Evolutionary conservation across 2,329 filamentous ascomycete genomes (phyloP).

Genomic region (Ophiocordyceps camponoti-saundersi): DNA sequence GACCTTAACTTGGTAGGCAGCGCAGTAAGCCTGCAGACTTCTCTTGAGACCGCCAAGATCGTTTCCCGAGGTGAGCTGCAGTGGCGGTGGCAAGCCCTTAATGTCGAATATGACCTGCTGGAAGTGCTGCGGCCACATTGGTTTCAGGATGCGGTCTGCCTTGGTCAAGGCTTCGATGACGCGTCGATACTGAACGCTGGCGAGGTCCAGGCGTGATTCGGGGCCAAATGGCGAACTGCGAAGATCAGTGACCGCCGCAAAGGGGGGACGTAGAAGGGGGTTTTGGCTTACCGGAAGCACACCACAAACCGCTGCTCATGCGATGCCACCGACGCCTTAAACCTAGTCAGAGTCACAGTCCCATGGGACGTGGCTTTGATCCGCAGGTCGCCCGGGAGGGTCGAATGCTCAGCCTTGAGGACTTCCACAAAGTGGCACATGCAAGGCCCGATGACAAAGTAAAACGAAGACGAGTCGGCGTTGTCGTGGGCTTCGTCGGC

Average conservation of each 20-base stretch:
- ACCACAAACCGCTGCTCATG: constrained; percentile 40
- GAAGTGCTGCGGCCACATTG: constrained; percentile 38
- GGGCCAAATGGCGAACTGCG: constrained; percentile 23
- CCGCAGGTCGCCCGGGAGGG: constrained; percentile 26
- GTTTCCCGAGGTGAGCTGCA: constrained; percentile 36
- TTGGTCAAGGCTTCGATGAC: constrained; percentile 37
- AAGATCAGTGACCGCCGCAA: background rate
- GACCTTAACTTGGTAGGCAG: constrained; percentile 29
- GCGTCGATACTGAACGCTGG: constrained; percentile 34
- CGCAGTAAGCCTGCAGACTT: constrained; percentile 36
- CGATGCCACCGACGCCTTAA: constrained; percentile 30
- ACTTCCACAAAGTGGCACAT: constrained; percentile 35
- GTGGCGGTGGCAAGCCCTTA: constrained; percentile 31
- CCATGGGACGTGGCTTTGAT: constrained; percentile 33
- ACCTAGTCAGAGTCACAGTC: constrained; percentile 31
- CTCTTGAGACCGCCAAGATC: constrained; percentile 36
- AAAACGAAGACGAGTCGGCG: constrained; percentile 33
- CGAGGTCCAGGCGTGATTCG: constrained; percentile 29
- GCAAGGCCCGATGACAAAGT: constrained; percentile 35
- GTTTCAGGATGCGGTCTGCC: constrained; percentile 37
- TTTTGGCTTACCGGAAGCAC: constrained; percentile 29
- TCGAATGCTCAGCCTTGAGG: constrained; percentile 23
- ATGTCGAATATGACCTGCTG: constrained; percentile 36
- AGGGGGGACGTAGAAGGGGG: background rate
- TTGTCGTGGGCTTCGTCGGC: constrained; percentile 26